A percentile compares a stretch with the other conserved stretches of the same genome.
phyloP scores from a whole-genome alignment of 192 early-diverging fungal species.

The Linnemannia exigua region DNA sequence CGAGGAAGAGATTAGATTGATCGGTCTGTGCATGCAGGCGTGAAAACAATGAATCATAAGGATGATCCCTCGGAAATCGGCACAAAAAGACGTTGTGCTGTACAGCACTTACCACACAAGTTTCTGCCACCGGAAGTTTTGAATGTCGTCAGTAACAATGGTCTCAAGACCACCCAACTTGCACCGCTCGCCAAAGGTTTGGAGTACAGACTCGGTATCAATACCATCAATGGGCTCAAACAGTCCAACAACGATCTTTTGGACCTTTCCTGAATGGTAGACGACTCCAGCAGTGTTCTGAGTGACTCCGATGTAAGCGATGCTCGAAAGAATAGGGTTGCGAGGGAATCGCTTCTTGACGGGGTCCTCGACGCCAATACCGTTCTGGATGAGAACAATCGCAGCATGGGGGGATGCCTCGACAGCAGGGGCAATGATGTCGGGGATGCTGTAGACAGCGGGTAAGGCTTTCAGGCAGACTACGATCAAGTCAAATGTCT shows the following conservation, averaged over 20 bases:
- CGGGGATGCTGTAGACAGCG: slow-evolving; percentile 66
- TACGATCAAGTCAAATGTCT: slow-evolving; percentile 70
- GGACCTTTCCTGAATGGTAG: slow-evolving; percentile 59
- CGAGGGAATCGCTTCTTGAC: slow-evolving; percentile 69
- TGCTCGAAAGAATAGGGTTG: slow-evolving; percentile 71
- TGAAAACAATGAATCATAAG: background rate
- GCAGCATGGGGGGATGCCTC: slow-evolving; percentile 63
- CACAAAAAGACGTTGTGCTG: background rate
- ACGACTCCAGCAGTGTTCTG: slow-evolving; percentile 69
- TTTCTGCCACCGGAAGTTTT: slow-evolving; percentile 76
- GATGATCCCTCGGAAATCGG: background rate
- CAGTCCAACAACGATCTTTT: slow-evolving; percentile 56
- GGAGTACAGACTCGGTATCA: slow-evolving; percentile 28
- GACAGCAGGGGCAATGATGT: slow-evolving; percentile 67
- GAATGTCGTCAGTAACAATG: slow-evolving; percentile 66
- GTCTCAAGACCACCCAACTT: slow-evolving; percentile 57
- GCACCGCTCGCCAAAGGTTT: slow-evolving; percentile 61
- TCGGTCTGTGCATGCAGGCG: background rate
- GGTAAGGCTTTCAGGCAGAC: slow-evolving; percentile 80
- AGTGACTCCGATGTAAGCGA: slow-evolving; percentile 75
- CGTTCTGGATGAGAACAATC: slow-evolving; percentile 82
- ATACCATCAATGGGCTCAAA: slow-evolving; percentile 40
- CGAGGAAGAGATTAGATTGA: background rate
- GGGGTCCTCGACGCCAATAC: slow-evolving; percentile 75
- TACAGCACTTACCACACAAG: slow-evolving; percentile 68